Evolutionary conservation across 495 filamentous ascomycete species (phyloP), one percentile per base, ranked within the genome.

Genomic region (Melanomma pulvis-pyrius): DNA sequence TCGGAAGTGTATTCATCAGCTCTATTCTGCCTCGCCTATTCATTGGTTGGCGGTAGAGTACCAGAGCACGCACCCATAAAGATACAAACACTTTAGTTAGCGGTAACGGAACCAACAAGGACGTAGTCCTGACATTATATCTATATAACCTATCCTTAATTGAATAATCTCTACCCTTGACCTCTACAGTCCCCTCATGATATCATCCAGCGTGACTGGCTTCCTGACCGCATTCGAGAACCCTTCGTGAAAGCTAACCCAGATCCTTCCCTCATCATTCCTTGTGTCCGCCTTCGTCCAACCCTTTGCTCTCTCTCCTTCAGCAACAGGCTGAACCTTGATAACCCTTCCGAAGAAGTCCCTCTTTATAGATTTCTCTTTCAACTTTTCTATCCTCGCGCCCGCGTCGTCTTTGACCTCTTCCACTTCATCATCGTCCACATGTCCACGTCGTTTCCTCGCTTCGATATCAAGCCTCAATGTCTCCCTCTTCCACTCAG

Each of bases 201-300:
- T 81, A 75, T 98, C 94, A 63, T 87, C 86, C 77, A 98, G 74
- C 41, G 89, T 90, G 64, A 98, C 85, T 3, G 92, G 92, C 75
- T 97, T 98, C 74, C 91, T 85, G 47, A 98, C 94, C 11, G 94
- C 94, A 79, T 98, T 98, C 68, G 91, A 94, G 74, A 91, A 88
- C n/a, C 94, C 94, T 77, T 98, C 94, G 72, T 97, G 89, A 74
- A 89, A 98, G 65, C 88, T 96, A 24, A 97, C 87, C 93, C 94
- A 98, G 12, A 96, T 88, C 73, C 87, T 79, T 9, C 67, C 79
- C 24, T 78, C 79, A 49, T 72, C 71, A 75, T 67, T 17, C 57
- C 64, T 50, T 78, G 68, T 73, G 71, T 75, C 39, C 71, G 29
- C 66, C 75, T 72, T 69, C 63, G 51, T 65, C 78, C 78, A n/a